Base-by-base conservation (phyloP, 768 basidiomycete genomes). In the Peribolospora baueri region DNA sequence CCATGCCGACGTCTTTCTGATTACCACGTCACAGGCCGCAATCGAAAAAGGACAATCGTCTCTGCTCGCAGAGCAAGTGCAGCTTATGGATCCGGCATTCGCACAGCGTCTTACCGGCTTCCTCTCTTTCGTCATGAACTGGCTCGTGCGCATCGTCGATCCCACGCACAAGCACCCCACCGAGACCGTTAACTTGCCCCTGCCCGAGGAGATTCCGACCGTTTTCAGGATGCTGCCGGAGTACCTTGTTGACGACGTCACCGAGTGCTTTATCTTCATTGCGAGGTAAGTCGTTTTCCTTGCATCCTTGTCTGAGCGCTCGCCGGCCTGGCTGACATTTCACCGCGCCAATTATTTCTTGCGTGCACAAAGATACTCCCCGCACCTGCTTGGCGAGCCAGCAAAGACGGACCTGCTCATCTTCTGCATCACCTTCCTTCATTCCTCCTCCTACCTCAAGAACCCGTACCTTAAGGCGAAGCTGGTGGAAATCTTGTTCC, bases 401-500 rank as follows among this genome's bases (percentile, higher is more conserved):
- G 87, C 88, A 48, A 90, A 85, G 70, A 76, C 78, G 8, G 87
- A 88, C 60, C 70, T 97, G 10, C 70, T 97, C 61, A 76, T 79
- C 0, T 97, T 95, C 68, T 75, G 79, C 14, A 70, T 98, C 61
- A 87, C 85, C 2, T 95, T 95, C 74, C 70, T 98, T 57, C 78
- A 81, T 5, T 87, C 85, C 43, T 91, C 90, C 0, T 87, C 85
- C 77, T 97, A 88, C 66, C 90, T 98, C 73, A 93, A 93, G 72
- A 98, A 97, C 61, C 93, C 93, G 0, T 95, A 91, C 73, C 66
- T 98, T 62, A 95, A 95, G 68, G 78, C 86, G 14, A 91, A 95
- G 68, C 82, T 97, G 57, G 87, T 95, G 60, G 84, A 93, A 65
- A 86, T 87, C 59, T 42, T 38, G 42, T 25, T 46, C 25, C 7